phyloP scores from a whole-genome alignment of 2,329 filamentous ascomycete genomes.

The Cytospora paraplurivora region DNA sequence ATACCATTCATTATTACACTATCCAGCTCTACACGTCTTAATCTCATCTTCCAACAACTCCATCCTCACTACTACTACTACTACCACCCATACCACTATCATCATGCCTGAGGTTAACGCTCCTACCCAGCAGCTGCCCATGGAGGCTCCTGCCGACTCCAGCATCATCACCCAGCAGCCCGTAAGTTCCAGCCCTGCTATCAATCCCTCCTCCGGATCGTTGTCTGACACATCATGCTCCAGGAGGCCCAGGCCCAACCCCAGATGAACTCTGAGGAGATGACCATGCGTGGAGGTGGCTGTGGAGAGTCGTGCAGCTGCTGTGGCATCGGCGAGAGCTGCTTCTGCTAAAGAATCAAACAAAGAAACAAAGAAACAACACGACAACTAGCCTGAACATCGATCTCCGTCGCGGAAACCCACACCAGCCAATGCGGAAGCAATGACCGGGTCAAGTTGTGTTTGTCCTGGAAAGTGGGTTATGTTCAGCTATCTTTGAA shows the following conservation, averaged over 20 bases:
- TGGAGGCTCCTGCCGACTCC: slow-evolving; percentile 34
- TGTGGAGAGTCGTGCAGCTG: neutral
- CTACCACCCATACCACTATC: neutral
- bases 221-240: neutral
- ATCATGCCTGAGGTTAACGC: slow-evolving; percentile 37
- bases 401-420: neutral
- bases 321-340: neutral
- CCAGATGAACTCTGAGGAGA: slow-evolving; percentile 15
- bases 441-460: neutral
- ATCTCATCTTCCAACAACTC: slow-evolving; percentile 1
- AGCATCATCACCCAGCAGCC: slow-evolving; percentile 37
- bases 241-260: slow-evolving; percentile 10
- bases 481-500: neutral
- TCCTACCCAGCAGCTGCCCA: slow-evolving; percentile 37
- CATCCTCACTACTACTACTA: neutral
- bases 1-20: slow-evolving; percentile 19
- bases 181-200: slow-evolving; percentile 30
- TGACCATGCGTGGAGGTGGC: neutral
- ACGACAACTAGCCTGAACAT: neutral
- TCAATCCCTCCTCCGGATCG: neutral
- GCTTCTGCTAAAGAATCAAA: neutral
- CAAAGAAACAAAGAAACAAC: neutral
- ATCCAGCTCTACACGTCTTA: neutral
- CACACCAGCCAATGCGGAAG: neutral
- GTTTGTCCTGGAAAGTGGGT: neutral